These are phyloP conservation scores for Macrophomina tecta DNA, from an alignment of 2,329 filamentous ascomycete genomes.

Conservation along the genomic window DNA sequence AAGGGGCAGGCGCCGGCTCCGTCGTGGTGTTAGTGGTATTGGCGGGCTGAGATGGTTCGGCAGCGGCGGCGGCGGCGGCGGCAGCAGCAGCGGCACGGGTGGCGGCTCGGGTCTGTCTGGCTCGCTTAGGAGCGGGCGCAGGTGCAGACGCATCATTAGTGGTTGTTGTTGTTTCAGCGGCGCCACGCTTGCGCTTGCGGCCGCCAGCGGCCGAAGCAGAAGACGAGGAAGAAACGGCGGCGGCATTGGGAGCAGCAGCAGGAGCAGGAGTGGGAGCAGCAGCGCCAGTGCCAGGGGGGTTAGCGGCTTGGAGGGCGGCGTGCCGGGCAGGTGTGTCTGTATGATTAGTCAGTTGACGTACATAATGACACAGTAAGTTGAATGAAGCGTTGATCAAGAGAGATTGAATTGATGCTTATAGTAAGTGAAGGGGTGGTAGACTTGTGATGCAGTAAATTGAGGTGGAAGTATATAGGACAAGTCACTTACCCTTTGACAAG, in stretches of 20 bases:
- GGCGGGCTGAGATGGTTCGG: background rate
- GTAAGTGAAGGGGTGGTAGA: background rate
- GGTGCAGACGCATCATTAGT: background rate
- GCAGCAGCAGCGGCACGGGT: background rate
- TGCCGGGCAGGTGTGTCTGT: background rate
- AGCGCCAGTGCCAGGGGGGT: background rate
- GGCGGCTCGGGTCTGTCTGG: background rate
- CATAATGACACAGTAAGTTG: too few species aligned
- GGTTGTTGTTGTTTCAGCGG: background rate
- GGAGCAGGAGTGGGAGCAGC: background rate
- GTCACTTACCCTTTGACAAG: background rate
- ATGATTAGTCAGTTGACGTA: background rate
- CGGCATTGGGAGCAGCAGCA: background rate
- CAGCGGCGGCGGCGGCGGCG: background rate
- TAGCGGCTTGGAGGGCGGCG: conserved; percentile 3
- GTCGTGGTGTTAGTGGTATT: background rate
- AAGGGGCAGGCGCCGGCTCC: background rate
- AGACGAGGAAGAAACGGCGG: background rate
- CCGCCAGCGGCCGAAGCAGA: background rate
- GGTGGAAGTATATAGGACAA: background rate
- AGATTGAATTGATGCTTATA: background rate
- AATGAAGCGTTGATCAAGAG: background rate
- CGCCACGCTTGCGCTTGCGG: background rate
- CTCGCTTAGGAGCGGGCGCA: background rate
- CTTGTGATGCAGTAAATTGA: background rate